Base-by-base conservation (phyloP, 306 rosid species). In the Datisca glomerata region DNA sequence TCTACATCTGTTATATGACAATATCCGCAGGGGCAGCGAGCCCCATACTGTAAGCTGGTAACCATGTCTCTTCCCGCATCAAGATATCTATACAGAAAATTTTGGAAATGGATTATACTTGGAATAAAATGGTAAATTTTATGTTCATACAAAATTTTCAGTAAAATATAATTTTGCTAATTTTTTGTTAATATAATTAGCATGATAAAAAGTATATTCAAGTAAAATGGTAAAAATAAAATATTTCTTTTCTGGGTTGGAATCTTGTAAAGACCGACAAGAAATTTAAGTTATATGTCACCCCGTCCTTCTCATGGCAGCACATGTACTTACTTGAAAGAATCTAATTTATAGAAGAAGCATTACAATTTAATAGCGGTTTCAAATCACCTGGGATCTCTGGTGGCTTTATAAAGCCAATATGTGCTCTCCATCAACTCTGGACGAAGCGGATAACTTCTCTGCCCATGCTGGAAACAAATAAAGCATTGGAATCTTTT, bases 1-100 rank as follows among this genome's bases (percentile, higher is more conserved):
- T 87, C 97, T 24, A 87, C 97, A 60, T 87, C 97, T 52, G 97
- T 69, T 57, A 87, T 83, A 68, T 79, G 97, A 67, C 97, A 87
- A 56, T 72, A 83, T 67, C 97, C 97, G 55, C 97, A 87, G 43
- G 94, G 53, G 55, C 97, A 83, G 61, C 83, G 85, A 18, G 97
- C 64, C 41, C 94, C 81, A 59, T 79, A 66, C 69, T 87, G 97
- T 64, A 87, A 68, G 70, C 97, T 87, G 39, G 94, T 61, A 54
- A 87, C 72, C 81, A 87, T 71, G 66, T 87, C 97, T 53, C 97
- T 69, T 46, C 97, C 97, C 41, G 72, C 85, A 71, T 76, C 93
- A 62, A 87, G 94, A 72, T 79, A 87, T 69, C 97, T 87, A 66
- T 60, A 54, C 46, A 61, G 60, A 57, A 55, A 45, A 53, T 24